Percentiles rank a stretch among this genome's conserved stretches.
Conservation (phyloP, 2,329 filamentous ascomycete species). For the Pseudogymnoascus sp. region DNA sequence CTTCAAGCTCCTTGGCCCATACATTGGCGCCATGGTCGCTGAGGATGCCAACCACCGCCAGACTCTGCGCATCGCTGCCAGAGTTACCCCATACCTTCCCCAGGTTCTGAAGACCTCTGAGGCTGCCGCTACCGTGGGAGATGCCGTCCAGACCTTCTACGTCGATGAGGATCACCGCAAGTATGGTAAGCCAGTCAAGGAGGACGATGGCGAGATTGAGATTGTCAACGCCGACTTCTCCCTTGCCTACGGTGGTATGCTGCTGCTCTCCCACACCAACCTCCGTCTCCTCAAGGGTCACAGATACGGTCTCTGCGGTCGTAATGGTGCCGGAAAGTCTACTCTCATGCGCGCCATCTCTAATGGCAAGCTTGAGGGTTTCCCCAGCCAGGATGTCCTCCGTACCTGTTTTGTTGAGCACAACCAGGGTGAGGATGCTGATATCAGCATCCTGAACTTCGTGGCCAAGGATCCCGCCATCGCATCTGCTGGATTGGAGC, state of each 20-base stretch:
- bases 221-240: slow-evolving; percentile 99
- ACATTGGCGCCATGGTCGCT: slow-evolving; percentile 75
- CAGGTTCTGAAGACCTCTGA: slow-evolving; percentile 56
- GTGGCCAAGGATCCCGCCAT: slow-evolving; percentile 84
- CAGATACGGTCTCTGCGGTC: slow-evolving; percentile 91
- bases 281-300: slow-evolving; percentile 91
- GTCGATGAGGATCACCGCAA: slow-evolving; percentile 79
- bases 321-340: slow-evolving; percentile 98
- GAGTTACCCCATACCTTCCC: slow-evolving; percentile 67
- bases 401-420: slow-evolving; percentile 98
- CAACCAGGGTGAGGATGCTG: slow-evolving; percentile 96
- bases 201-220: slow-evolving; percentile 86
- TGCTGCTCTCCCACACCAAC: slow-evolving; percentile 92
- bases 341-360: slow-evolving; percentile 97
- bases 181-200: slow-evolving; percentile 73
- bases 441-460: slow-evolving; percentile 91
- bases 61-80: slow-evolving; percentile 60
- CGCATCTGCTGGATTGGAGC: slow-evolving; percentile 65
- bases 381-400: slow-evolving; percentile 84
- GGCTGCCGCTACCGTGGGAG: slow-evolving; percentile 54
- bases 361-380: slow-evolving; percentile 91
- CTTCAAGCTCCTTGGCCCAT: slow-evolving; percentile 60
- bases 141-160: slow-evolving; percentile 69
- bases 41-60: slow-evolving; percentile 82
- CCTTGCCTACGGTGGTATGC: slow-evolving; percentile 94